These are phyloP conservation scores for Bathelium albidoporum DNA, from an alignment of 495 filamentous ascomycete genomes.

Conservation along the genomic window DNA sequence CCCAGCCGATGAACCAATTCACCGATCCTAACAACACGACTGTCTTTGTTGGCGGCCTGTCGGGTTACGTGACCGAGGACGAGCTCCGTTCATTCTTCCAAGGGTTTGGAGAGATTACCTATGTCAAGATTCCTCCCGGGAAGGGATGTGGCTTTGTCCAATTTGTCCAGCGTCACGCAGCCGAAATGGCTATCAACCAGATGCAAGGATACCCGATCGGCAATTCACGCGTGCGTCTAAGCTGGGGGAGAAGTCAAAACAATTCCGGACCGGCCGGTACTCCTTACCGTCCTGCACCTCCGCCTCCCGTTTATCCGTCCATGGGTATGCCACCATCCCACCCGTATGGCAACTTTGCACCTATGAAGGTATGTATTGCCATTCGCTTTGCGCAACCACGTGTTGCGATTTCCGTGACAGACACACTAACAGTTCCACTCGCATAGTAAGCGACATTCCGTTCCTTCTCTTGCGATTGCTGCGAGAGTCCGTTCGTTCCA, in stretches of 20 bases:
- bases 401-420: background rate
- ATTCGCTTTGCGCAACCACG: conserved; percentile 2
- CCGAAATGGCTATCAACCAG: conserved; percentile 99
- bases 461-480: background rate
- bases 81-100: conserved; percentile 99
- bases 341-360: conserved; percentile 61
- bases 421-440: background rate
- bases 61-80: conserved; percentile 97
- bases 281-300: conserved; percentile 90
- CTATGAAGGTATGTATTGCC: conserved; percentile 55
- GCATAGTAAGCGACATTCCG: conserved; percentile 6
- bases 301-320: conserved; percentile 77
- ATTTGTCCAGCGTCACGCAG: conserved; percentile 97
- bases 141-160: conserved; percentile 99
- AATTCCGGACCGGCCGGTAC: conserved; percentile 97
- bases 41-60: conserved; percentile 95
- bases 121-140: conserved; percentile 98
- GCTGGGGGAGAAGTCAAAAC: conserved; percentile 97
- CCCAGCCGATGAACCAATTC: conserved; percentile 99
- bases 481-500: conserved; percentile 4
- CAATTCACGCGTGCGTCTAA: conserved; percentile 93
- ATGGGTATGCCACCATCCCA: conserved; percentile 67
- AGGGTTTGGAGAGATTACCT: conserved; percentile 98
- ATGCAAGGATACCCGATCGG: conserved; percentile 99
- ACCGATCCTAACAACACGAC: conserved; percentile 99